A percentile compares a stretch with the other conserved stretches of the same genome.
phyloP scores from a whole-genome alignment of 805 yeast species.

The Yarrowia porcina region DNA sequence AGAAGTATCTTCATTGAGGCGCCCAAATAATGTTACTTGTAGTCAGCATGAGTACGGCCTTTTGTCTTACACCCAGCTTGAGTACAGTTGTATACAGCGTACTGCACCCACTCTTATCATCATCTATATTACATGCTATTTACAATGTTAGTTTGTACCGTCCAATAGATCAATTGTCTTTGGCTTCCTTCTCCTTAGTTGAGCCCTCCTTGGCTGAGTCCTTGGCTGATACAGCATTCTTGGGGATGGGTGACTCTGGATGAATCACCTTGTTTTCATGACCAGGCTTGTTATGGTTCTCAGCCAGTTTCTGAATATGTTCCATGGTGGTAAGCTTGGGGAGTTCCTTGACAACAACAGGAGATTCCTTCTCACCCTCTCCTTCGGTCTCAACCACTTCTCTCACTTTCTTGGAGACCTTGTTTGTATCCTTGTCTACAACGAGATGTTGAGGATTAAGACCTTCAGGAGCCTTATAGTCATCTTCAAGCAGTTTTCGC shows the following conservation, averaged over 20 bases:
- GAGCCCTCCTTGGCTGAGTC: too few species aligned
- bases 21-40: too few species aligned
- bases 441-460: conserved; percentile 47
- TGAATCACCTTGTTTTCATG: conserved; percentile 7
- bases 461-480: conserved; percentile 49
- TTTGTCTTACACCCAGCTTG: too few species aligned
- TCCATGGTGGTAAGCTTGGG: conserved; percentile 9
- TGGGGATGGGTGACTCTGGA: conserved; percentile 9
- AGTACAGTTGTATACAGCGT: too few species aligned
- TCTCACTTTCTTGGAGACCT: conserved; percentile 16
- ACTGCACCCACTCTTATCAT: not conserved
- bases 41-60: too few species aligned
- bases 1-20: too few species aligned
- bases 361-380: too few species aligned
- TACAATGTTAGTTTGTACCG: conserved; percentile 10
- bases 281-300: conserved; percentile 3
- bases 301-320: not conserved
- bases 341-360: too few species aligned
- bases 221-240: conserved; percentile 14
- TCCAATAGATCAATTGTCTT: not conserved
- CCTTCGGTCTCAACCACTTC: not conserved
- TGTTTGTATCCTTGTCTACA: conserved; percentile 23
- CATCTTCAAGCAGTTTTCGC: conserved; percentile 44
- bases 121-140: conserved; percentile 5
- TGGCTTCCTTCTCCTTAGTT: too few species aligned